Percentiles rank a stretch among this genome's conserved stretches.
These are phyloP conservation scores for Aspergillus diversus DNA, from an alignment of 495 filamentous ascomycete genomes.

Conservation along the genomic window DNA sequence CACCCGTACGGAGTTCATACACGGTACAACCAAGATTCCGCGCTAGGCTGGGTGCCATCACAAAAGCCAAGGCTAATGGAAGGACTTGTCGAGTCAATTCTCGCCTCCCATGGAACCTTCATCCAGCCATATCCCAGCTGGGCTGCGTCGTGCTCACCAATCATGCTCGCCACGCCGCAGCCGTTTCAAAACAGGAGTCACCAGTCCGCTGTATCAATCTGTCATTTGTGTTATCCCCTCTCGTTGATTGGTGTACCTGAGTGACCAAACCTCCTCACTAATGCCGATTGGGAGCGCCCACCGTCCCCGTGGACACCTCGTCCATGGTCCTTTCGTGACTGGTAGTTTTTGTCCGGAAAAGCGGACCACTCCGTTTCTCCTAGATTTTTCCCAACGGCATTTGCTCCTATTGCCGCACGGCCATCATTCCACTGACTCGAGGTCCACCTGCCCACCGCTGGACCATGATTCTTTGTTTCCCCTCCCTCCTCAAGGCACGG, in stretches of 20 bases:
- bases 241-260: conserved; percentile 26
- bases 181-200: neutral
- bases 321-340: neutral
- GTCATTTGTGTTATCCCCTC: neutral
- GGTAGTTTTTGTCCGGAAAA: neutral
- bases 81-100: neutral
- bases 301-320: neutral
- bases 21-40: neutral
- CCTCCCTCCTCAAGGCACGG: too few species aligned
- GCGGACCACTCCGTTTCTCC: neutral
- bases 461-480: too few species aligned
- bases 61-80: neutral
- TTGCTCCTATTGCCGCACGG: neutral
- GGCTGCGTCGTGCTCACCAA: neutral
- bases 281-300: neutral
- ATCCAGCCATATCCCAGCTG: too few species aligned
- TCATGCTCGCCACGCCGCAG: neutral
- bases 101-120: too few species aligned
- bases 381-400: neutral
- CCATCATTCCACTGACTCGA: neutral
- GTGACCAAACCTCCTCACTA: conserved; percentile 6
- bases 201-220: neutral
- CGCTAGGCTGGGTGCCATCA: neutral
- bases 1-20: neutral
- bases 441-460: neutral